Conservation (phyloP, 2,329 filamentous ascomycete genomes). For the Colletotrichum sp. region DNA sequence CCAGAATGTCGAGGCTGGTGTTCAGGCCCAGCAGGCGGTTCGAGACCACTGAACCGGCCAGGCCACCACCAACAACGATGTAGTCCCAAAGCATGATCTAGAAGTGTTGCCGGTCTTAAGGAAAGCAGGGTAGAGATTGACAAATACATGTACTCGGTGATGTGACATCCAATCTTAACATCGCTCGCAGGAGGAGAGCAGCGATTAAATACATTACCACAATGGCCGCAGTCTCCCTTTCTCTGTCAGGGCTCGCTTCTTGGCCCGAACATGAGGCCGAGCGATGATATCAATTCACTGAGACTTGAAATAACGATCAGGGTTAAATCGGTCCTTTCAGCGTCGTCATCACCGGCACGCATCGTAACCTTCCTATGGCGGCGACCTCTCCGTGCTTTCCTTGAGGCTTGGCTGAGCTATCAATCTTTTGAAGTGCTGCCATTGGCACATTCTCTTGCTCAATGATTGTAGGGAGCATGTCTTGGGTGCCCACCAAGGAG, state of each 20-base stretch:
- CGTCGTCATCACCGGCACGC: neutral
- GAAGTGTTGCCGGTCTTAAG: neutral
- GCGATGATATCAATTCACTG: fast-evolving
- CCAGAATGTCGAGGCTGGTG: neutral
- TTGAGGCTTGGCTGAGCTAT: neutral
- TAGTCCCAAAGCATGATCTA: neutral
- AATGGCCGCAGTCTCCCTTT: fast-evolving
- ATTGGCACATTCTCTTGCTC: neutral
- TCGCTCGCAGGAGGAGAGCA: neutral
- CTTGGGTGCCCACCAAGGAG: neutral
- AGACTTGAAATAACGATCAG: neutral
- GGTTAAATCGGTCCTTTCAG: neutral
- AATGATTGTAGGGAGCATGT: fast-evolving
- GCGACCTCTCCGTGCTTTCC: neutral
- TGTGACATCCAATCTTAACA: fast-evolving
- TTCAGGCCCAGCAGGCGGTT: neutral
- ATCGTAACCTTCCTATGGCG: neutral
- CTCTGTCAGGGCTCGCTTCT: neutral
- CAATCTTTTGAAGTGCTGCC: neutral
- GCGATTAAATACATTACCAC: neutral
- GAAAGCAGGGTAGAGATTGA: neutral
- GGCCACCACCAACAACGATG: neutral
- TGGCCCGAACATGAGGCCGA: neutral
- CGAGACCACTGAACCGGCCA: neutral
- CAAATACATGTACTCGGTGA: fast-evolving